phyloP scores from a whole-genome alignment of 73 alveolate genomes.

The Uronychia binucleata region DNA sequence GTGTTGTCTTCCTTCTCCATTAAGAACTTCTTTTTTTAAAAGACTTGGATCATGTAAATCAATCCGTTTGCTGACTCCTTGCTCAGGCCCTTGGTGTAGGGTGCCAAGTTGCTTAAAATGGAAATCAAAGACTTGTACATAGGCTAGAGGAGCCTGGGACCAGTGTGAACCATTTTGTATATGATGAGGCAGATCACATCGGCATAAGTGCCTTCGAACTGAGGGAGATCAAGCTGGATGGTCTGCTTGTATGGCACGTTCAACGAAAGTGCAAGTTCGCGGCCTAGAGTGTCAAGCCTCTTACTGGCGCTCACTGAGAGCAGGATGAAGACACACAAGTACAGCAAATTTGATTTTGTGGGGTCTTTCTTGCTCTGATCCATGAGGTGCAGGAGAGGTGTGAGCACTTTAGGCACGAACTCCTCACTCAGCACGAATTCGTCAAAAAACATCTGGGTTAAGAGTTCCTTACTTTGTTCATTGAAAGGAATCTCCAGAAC shows the following conservation, averaged over 20 bases:
- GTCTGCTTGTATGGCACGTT: slow-evolving; percentile 21
- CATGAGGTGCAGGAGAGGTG: slow-evolving; percentile 22
- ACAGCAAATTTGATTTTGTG: slow-evolving; percentile 49
- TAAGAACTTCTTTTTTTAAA: slow-evolving; percentile 42
- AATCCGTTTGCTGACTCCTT: slow-evolving; percentile 47
- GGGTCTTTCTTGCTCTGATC: slow-evolving; percentile 61
- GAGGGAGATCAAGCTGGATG: slow-evolving; percentile 32
- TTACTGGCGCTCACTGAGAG: slow-evolving; percentile 29
- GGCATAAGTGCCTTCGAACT: slow-evolving; percentile 38
- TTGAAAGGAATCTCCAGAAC: slow-evolving; percentile 57
- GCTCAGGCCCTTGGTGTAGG: slow-evolving; percentile 49
- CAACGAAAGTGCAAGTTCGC: slow-evolving; percentile 54
- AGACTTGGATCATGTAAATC: slow-evolving; percentile 40
- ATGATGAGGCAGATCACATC: slow-evolving; percentile 41
- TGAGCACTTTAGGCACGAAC: slow-evolving; percentile 33
- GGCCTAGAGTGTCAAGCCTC: not conserved
- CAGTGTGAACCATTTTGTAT: slow-evolving; percentile 41
- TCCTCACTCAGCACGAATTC: slow-evolving; percentile 51
- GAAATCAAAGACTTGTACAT: slow-evolving; percentile 55
- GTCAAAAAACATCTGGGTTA: slow-evolving; percentile 11
- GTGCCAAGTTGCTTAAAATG: slow-evolving; percentile 50
- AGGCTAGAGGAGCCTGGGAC: slow-evolving; percentile 63
- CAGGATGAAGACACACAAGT: slow-evolving; percentile 47
- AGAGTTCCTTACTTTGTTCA: slow-evolving; percentile 21
- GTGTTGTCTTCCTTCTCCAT: slow-evolving; percentile 40